phyloP scores from a whole-genome alignment of 2,329 filamentous ascomycete genomes.

The Dactylonectria estremocensis region DNA sequence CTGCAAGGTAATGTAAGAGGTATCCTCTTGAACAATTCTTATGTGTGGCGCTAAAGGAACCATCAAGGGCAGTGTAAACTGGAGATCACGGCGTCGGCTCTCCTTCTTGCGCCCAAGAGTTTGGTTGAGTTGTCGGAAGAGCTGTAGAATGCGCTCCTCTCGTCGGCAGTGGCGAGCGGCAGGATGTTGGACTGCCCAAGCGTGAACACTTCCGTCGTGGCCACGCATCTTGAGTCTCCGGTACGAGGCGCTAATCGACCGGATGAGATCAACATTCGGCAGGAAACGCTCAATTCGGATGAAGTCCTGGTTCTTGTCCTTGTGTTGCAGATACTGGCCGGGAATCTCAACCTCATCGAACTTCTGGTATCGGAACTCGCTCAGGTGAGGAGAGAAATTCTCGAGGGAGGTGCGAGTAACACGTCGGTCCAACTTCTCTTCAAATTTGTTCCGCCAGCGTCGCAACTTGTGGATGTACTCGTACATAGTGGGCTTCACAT shows the following conservation, averaged over 20 bases:
- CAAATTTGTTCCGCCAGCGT: constrained; percentile 97
- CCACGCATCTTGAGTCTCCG: constrained; percentile 95
- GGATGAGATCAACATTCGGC: constrained; percentile 92
- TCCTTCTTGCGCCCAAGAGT: constrained; percentile 94
- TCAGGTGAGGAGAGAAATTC: constrained; percentile 89
- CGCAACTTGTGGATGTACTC: constrained; percentile 98
- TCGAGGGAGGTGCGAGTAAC: constrained; percentile 83
- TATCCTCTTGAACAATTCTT: constrained; percentile 94
- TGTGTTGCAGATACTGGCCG: constrained; percentile 96
- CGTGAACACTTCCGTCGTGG: constrained; percentile 96
- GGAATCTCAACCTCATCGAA: constrained; percentile 99
- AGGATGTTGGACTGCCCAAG: constrained; percentile 96
- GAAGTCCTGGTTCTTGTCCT: constrained; percentile 99
- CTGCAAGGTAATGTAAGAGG: constrained; percentile 94
- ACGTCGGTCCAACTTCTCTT: constrained; percentile 94
- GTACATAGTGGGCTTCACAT: constrained; percentile 95
- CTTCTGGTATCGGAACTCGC: constrained; percentile 97
- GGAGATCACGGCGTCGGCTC: constrained; percentile 90
- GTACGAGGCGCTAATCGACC: constrained; percentile 92
- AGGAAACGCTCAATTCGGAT: constrained; percentile 97
- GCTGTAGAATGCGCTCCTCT: constrained; percentile 94
- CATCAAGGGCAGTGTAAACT: constrained; percentile 97
- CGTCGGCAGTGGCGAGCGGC: constrained; percentile 92
- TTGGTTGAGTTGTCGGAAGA: constrained; percentile 98
- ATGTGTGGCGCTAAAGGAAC: constrained; percentile 95